Conservation (phyloP, 352 stramenopile genomes). For the Globisporangium cederbergense region DNA sequence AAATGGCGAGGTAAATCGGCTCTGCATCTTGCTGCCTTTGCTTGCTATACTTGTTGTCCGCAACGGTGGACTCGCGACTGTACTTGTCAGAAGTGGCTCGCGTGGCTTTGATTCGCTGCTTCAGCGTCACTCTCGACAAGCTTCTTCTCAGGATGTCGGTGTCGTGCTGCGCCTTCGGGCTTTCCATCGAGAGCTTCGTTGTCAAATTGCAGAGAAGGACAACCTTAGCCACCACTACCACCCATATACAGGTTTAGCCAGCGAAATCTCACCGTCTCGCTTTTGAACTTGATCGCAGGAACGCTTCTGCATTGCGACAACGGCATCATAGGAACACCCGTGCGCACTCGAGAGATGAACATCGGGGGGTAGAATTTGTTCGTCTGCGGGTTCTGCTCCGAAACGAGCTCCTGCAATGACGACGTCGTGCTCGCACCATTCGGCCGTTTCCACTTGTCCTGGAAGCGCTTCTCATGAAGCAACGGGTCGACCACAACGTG, state of each 20-base stretch:
- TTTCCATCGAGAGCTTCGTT: constrained; percentile 7
- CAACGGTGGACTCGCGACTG: too few species aligned
- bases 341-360: constrained; percentile 41
- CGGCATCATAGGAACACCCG: background rate
- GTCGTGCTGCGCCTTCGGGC: constrained; percentile 22
- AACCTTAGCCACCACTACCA: background rate
- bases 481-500: constrained; percentile 51
- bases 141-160: constrained; percentile 56
- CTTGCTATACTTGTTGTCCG: constrained; percentile 7
- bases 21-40: constrained; percentile 15
- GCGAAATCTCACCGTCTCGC: background rate
- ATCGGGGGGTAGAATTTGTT: constrained; percentile 60
- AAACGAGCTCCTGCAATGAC: constrained; percentile 39
- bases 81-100: background rate
- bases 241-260: background rate
- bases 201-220: background rate
- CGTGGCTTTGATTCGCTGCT: constrained; percentile 34
- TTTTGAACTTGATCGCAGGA: constrained; percentile 18
- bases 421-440: constrained; percentile 19
- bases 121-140: constrained; percentile 54
- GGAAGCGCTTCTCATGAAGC: constrained; percentile 51
- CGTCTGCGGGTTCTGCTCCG: constrained; percentile 35
- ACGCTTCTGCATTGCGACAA: constrained; percentile 21
- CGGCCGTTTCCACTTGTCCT: constrained; percentile 51
- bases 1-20: constrained; percentile 57